Conservation (phyloP, 78 protist species). For the Tieghemostelium lacteum region DNA sequence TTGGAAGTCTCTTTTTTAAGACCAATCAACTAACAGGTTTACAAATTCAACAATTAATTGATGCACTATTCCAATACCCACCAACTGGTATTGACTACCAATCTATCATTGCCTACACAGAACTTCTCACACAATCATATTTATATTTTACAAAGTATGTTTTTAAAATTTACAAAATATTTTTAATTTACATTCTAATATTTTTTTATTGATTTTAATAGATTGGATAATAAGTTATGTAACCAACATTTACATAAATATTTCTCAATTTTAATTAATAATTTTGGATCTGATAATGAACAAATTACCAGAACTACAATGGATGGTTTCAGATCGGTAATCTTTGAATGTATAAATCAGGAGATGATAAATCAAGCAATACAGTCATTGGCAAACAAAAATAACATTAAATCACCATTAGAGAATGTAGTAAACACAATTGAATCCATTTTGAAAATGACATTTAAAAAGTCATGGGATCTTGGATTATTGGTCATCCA, state of each 20-base stretch:
- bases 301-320: slow-evolving; percentile 40
- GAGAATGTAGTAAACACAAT: slow-evolving; percentile 2
- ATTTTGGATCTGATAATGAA: slow-evolving; percentile 49
- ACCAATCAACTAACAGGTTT: slow-evolving; percentile 36
- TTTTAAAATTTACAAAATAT: not conserved
- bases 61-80: slow-evolving; percentile 37
- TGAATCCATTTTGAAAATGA: slow-evolving; percentile 8
- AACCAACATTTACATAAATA: slow-evolving; percentile 47
- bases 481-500: not conserved
- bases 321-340: slow-evolving; percentile 53
- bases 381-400: not conserved
- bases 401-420: slow-evolving; percentile 7
- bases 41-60: slow-evolving; percentile 56
- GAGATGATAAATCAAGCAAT: slow-evolving; percentile 38
- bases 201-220: not conserved
- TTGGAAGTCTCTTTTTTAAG: slow-evolving; percentile 47
- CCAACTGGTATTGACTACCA: slow-evolving; percentile 34
- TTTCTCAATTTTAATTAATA: slow-evolving; percentile 38
- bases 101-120: slow-evolving; percentile 47
- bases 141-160: slow-evolving; percentile 9
- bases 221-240: slow-evolving; percentile 34
- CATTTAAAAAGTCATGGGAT: slow-evolving; percentile 57
- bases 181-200: not conserved
- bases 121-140: slow-evolving; percentile 38
- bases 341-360: slow-evolving; percentile 46